phyloP scores from a whole-genome alignment of 2,329 filamentous ascomycete genomes.

The Neopestalotiopsis sp. region DNA sequence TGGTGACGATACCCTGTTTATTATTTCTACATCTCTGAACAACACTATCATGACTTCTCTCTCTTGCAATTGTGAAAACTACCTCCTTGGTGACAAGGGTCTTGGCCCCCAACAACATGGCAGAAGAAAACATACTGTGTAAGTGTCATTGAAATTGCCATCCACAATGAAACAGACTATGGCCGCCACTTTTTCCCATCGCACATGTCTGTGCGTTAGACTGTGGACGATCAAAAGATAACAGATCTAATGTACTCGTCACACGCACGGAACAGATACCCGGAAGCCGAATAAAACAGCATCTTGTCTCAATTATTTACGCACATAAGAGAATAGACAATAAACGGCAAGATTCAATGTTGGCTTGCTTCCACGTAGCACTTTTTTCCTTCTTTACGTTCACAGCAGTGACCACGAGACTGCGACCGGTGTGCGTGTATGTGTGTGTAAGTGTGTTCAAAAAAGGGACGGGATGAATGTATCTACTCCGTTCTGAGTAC shows the following conservation, averaged over 20 bases:
- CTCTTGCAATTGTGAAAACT: too few species aligned
- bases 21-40: neutral
- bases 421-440: neutral
- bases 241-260: neutral
- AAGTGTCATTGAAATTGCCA: too few species aligned
- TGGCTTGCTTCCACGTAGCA: neutral
- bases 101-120: neutral
- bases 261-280: neutral
- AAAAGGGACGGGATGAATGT: neutral
- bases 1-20: slow-evolving; percentile 14
- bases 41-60: neutral
- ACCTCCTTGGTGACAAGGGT: too few species aligned
- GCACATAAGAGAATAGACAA: neutral
- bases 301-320: neutral
- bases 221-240: neutral
- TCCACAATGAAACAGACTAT: too few species aligned
- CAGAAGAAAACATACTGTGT: too few species aligned
- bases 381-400: neutral
- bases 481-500: neutral
- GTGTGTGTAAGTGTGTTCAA: too few species aligned
- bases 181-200: too few species aligned
- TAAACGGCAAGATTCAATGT: neutral
- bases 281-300: neutral
- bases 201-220: too few species aligned
- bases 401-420: neutral